Evolutionary conservation across 129 eudicot genomes (phyloP).

Genomic region (Arctium minus): DNA sequence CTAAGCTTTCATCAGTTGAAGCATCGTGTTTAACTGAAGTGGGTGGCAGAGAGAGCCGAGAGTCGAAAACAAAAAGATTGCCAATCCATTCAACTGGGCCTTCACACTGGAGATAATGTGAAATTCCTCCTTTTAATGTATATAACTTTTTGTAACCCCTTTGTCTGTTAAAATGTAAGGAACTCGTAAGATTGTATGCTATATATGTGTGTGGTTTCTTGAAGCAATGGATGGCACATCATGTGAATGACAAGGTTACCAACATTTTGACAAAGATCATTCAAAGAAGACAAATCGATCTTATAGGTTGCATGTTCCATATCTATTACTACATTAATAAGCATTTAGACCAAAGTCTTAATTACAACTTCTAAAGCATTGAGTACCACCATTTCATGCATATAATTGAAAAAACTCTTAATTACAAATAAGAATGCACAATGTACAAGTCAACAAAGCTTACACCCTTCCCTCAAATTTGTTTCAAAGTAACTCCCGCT

Average conservation of each 20-base stretch:
- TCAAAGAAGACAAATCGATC: background rate
- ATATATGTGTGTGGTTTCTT: too few relatives aligned
- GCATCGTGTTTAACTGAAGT: constrained; percentile 48
- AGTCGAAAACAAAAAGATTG: constrained; percentile 83
- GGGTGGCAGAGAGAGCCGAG: constrained; percentile 91
- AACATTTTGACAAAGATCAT: background rate
- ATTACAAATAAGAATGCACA: too few relatives aligned
- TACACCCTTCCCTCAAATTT: too few relatives aligned
- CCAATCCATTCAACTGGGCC: constrained; percentile 89
- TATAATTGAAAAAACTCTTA: too few relatives aligned
- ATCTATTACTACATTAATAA: too few relatives aligned
- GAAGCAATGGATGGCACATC: background rate
- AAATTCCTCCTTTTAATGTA: constrained; percentile 82
- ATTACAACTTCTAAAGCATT: too few relatives aligned
- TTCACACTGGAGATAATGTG: constrained; percentile 80
- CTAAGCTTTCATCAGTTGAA: constrained; percentile 20
- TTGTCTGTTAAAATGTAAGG: constrained; percentile 43
- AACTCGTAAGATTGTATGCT: background rate
- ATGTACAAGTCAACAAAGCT: too few relatives aligned
- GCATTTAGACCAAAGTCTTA: too few relatives aligned
- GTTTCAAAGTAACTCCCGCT: too few relatives aligned
- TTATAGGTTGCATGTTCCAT: too few relatives aligned
- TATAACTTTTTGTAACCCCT: constrained; percentile 83
- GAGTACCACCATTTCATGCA: too few relatives aligned
- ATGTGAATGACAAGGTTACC: background rate